Base-by-base conservation (phyloP, 2,329 filamentous ascomycete genomes). In the Erysiphe pulchra region DNA sequence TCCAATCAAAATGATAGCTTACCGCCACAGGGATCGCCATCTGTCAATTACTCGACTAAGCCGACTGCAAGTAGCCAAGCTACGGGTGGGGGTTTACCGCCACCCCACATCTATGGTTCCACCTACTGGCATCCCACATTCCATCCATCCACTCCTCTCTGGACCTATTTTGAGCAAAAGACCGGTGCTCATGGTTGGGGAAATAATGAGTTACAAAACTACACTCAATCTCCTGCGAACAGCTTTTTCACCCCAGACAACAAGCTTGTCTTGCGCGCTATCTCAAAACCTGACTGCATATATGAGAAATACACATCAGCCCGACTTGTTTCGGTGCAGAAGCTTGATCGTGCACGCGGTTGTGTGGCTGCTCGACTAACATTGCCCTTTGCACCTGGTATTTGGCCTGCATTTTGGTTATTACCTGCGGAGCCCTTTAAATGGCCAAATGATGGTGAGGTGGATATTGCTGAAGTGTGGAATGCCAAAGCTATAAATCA, bases 381-480 rank as follows among this genome's bases (percentile, higher is more conserved):
- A 0, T 63, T 69, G 0, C 71, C 71, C 0, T 69, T 66, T 45
- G 71, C 71, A 0, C 54, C 60, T 2, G 71, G 71, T 4, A 67
- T 75, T 42, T 75, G 71, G 71, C 71, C 71, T 0, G 71, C 71
- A 0, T 73, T 74, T 53, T 75, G 71, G 71, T 63, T 75, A 45
- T 59, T 75, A 6, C 71, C 71, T 0, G 57, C 62, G 31, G 68
- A 75, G 50, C 71, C 71, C 0, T 75, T 74, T 52, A 57, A 59
- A 0, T 75, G 71, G 71, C 71, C 71, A 0, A 63, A 59, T 0
- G 71, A 75, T 48, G 71, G 71, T 46, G 71, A 75, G 54, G 60
- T 75, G 12, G 71, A 75, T 55, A 70, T 75, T 42, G 66, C 70
- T 37, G 71, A 75, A 57, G 67, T 63, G n/a, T 75, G 71, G 71